Conservation (phyloP, 2,329 filamentous ascomycete species). For the Trichoderma sp. region DNA sequence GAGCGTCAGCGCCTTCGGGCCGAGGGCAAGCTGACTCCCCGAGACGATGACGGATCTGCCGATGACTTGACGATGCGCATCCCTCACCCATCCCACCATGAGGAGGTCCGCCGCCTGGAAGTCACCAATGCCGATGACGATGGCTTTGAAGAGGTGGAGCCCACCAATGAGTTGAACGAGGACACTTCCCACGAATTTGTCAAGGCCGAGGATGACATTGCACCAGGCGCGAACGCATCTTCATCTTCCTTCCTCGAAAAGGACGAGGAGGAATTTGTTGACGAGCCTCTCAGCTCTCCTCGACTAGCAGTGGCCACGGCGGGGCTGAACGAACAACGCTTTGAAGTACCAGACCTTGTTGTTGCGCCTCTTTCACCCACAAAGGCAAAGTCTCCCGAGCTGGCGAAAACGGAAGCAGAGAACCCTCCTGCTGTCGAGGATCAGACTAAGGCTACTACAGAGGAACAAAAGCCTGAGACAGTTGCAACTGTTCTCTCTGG, state of each 20-base stretch:
- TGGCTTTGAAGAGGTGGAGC: constrained; percentile 85
- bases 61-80: constrained; percentile 64
- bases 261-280: constrained; percentile 72
- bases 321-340: constrained; percentile 48
- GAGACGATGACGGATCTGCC: constrained; percentile 38
- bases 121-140: constrained; percentile 83
- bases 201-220: constrained; percentile 55
- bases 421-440: neutral
- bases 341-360: constrained; percentile 55
- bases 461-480: neutral
- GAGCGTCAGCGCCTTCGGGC: constrained; percentile 77
- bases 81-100: constrained; percentile 42
- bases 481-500: neutral
- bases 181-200: constrained; percentile 68
- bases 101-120: constrained; percentile 69
- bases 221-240: constrained; percentile 18
- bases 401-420: neutral
- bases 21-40: constrained; percentile 65
- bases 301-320: constrained; percentile 60
- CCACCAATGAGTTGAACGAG: constrained; percentile 67
- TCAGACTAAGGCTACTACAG: neutral
- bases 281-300: constrained; percentile 71
- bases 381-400: constrained; percentile 30
- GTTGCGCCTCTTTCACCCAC: constrained; percentile 57
- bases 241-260: constrained; percentile 39